Evolutionary conservation across 1,284 basidiomycete genomes (phyloP).

Genomic region (Rhodotorula sp.): DNA sequence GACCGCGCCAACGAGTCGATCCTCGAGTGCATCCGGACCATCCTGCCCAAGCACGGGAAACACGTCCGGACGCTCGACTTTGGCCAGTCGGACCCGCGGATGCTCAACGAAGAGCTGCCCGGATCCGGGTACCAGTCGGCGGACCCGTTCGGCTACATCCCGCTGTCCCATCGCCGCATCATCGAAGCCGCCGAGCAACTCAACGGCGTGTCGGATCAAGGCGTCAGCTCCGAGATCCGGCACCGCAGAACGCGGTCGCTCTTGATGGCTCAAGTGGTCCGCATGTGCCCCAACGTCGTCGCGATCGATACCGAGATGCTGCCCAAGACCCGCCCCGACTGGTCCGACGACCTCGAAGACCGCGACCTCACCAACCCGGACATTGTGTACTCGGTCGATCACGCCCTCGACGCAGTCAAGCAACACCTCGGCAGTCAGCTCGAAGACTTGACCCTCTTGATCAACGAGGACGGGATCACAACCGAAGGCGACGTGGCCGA

Average conservation of each 20-base stretch:
- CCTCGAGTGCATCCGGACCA: slow-evolving; percentile 8
- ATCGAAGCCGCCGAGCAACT: slow-evolving; percentile 4
- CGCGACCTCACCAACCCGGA: neutral
- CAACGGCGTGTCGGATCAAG: neutral
- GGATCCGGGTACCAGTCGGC: neutral
- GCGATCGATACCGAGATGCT: slow-evolving; percentile 20
- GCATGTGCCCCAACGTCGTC: slow-evolving; percentile 8
- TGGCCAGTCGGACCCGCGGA: slow-evolving; percentile 11
- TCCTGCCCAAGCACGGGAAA: slow-evolving; percentile 18
- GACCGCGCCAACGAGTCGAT: slow-evolving; percentile 11
- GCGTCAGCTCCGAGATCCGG: neutral
- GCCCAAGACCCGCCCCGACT: slow-evolving; percentile 4
- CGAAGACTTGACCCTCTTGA: slow-evolving; percentile 13
- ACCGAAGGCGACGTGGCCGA: slow-evolving; percentile 18
- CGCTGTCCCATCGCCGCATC: neutral
- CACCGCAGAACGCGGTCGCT: slow-evolving; percentile 8
- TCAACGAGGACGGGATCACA: slow-evolving; percentile 18
- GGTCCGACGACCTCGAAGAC: slow-evolving; percentile 2
- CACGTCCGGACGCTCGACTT: slow-evolving; percentile 25
- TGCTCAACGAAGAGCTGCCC: slow-evolving; percentile 2
- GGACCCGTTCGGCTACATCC: neutral
- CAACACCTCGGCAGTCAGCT: slow-evolving; percentile 4
- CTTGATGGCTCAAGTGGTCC: slow-evolving; percentile 17
- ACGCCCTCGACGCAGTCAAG: slow-evolving; percentile 12
- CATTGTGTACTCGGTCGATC: slow-evolving; percentile 14